These are phyloP conservation scores for Botrytis fragariae DNA, from an alignment of 2,329 filamentous ascomycete species.

Conservation along the genomic window DNA sequence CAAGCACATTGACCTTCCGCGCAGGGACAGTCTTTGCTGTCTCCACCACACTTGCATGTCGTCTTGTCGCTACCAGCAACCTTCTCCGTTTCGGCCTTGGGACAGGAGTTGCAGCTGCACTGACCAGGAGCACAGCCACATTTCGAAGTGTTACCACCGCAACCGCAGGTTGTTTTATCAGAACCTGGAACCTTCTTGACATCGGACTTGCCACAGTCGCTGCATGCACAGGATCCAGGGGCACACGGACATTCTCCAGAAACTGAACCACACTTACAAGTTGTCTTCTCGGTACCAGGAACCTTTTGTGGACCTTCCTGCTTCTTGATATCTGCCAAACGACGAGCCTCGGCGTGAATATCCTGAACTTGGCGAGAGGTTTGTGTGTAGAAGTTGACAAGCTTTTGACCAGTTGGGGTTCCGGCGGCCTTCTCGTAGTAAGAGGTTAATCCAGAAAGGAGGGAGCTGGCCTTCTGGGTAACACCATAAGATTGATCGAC, in stretches of 20 bases:
- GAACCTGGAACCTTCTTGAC: constrained; percentile 40
- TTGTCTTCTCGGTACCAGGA: constrained; percentile 42
- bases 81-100: constrained; percentile 41
- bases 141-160: constrained; percentile 39
- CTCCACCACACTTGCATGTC: constrained; percentile 41
- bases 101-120: constrained; percentile 43
- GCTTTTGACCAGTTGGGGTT: constrained; percentile 83
- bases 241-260: constrained; percentile 46
- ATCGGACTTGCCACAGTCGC: constrained; percentile 47
- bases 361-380: constrained; percentile 88
- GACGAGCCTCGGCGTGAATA: constrained; percentile 85
- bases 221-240: constrained; percentile 47
- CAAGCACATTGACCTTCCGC: constrained; percentile 36
- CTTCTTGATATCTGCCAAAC: constrained; percentile 85
- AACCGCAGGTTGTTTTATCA: constrained; percentile 44
- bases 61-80: constrained; percentile 41
- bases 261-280: constrained; percentile 47
- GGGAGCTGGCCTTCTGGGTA: constrained; percentile 64
- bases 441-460: constrained; percentile 66
- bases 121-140: constrained; percentile 42
- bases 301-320: constrained; percentile 47
- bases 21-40: constrained; percentile 39
- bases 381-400: constrained; percentile 83
- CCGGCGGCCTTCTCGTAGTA: constrained; percentile 94
- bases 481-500: constrained; percentile 85